Base-by-base conservation (phyloP, 805 yeast species). In the Suhomyces sp. region DNA sequence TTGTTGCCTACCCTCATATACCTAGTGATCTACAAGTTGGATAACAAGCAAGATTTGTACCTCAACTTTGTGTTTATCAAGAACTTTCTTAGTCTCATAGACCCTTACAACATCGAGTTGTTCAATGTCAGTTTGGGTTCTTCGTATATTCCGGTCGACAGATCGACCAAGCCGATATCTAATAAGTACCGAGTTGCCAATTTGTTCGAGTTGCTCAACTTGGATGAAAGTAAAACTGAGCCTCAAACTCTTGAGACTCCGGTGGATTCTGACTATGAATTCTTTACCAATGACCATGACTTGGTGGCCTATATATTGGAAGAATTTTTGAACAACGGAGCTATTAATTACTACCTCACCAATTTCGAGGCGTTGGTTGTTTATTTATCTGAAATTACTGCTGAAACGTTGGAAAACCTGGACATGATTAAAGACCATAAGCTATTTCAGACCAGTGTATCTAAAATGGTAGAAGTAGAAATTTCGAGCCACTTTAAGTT, bases 361-460 rank as follows among this genome's bases (percentile, higher is more conserved):
- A 75, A 75, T 56, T 70, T 74, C 49, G 79, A 75, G 50, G 79
- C 79, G 3, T 67, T 72, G 15, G 60, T 73, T 12, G 67, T 62
- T 45, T 75, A 69, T 58, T 60, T 74, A 36, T 68, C 71, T 53
- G 72, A 69, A 46, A 68, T 73, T 5, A 69, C 76, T 1, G 55
- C 72, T 12, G 54, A 58, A 15, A 77, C 71, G 42, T 60, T 74
- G 38, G 27, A 50, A 2, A 41, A 56, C 8, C 31, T 23, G 29
- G 29, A 27, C 5, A 4, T n/a, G 6, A 13, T 47, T 12, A 38
- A 47, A n/a, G 10, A 24, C 35, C 23, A 47, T 19, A 47, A 47
- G 24, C 36, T 47, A 7, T 47, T 47, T 10, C 23, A 47, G 17
- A 13, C 38, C 7, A 35, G 55, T 29, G 51, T 57, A 5, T 57